Evolutionary conservation across 2,329 filamentous ascomycete genomes (phyloP).

Genomic region (Aaosphaeria arxii): DNA sequence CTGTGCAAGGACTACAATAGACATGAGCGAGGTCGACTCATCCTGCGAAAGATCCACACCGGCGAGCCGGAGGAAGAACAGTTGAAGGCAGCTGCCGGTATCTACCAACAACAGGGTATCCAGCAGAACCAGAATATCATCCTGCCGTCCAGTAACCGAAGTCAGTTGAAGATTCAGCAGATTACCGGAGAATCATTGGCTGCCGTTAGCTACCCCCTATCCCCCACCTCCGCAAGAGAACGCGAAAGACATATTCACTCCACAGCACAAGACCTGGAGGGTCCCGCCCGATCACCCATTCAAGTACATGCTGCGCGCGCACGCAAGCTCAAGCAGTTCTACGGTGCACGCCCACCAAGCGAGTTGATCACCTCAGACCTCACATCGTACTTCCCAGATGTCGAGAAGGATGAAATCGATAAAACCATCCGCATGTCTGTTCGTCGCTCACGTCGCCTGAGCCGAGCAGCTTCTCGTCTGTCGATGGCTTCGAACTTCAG

Average conservation of each 20-base stretch:
- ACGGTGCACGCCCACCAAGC: constrained; percentile 87
- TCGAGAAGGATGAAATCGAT: constrained; percentile 91
- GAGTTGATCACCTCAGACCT: constrained; percentile 96
- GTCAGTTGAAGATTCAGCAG: constrained; percentile 84
- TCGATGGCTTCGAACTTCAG: constrained; percentile 93
- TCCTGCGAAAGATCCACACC: constrained; percentile 86
- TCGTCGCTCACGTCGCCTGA: constrained; percentile 83
- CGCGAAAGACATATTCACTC: constrained; percentile 64
- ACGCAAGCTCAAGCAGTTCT: constrained; percentile 71
- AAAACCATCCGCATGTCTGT: constrained; percentile 91
- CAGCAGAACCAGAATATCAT: constrained; percentile 63
- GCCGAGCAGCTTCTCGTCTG: constrained; percentile 86
- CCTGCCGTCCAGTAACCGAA: constrained; percentile 68
- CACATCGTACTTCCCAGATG: constrained; percentile 95
- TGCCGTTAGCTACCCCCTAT: constrained; percentile 81
- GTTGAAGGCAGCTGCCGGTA: constrained; percentile 80
- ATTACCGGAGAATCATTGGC: constrained; percentile 85
- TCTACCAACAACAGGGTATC: constrained; percentile 78
- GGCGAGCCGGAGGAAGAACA: constrained; percentile 87
- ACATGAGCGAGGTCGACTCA: constrained; percentile 84
- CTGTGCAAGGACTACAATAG: constrained; percentile 84
- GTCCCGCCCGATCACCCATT: constrained; percentile 18
- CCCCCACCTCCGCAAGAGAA: constrained; percentile 67
- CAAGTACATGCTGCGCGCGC: constrained; percentile 41
- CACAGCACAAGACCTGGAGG: constrained; percentile 48